Evolutionary conservation across 345 rosid species (phyloP), one percentile per base, ranked within the genome.

Genomic region (Luvunga scandens): DNA sequence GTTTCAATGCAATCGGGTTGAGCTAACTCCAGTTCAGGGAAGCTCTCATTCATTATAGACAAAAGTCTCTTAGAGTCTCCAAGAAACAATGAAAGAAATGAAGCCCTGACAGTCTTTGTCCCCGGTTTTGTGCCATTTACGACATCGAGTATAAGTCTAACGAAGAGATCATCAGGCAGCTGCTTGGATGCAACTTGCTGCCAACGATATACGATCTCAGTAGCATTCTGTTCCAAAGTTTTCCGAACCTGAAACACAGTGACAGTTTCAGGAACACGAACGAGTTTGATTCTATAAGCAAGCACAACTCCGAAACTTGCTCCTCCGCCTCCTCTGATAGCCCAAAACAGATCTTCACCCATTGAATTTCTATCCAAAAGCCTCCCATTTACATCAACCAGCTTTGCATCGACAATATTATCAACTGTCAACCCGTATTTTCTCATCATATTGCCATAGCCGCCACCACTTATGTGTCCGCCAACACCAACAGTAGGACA

Each of bases 261-360:
- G 10, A 91, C 94, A 2, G 69, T 85, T 71, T 83, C 71, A 0
- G 94, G 97, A 66, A 93, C 88, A 7, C 72, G 82, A 60, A 93
- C 91, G 24, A 93, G 86, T 25, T 84, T 85, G 13, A 93, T 83
- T 76, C 83, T 87, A 68, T 81, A 90, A 0, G 89, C 65, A 18
- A 88, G 69, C 7, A 93, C 81, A 24, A 93, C 94, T 9, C 94
- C 97, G 65, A 85, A 93, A 73, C 92, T 91, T 1, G 87, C 86
- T 48, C 93, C 94, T 38, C 97, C 94, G 10, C 97, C 98, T 0
- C 98, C 95, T 36, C 83, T 84, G 30, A 93, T 87, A 1, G 92
- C 97, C 98, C 92, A 93, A 34, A 78, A 91, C 13, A 90, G 76
- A 79, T 90, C 97, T 78, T 89, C 94, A 30, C 95, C 94, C 97